Evolutionary conservation across 768 basidiomycete species (phyloP), one percentile per base, ranked within the genome.

Genomic region (Ephemerocybe angulata): DNA sequence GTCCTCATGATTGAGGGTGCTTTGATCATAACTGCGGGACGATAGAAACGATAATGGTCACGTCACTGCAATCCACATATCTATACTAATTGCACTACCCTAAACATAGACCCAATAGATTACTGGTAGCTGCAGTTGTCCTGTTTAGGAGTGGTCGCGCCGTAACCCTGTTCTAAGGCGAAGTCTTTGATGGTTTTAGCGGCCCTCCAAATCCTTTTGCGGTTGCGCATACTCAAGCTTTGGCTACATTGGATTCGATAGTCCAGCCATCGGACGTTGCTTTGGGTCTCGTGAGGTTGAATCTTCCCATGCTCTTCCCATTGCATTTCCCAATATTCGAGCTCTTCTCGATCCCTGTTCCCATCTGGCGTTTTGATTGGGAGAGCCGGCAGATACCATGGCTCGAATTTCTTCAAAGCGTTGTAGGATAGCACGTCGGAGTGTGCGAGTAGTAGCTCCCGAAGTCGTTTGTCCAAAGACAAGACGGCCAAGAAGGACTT

Each of bases 181-280:
- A 41, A 2, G 19, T 46, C 44, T 30, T 28, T 49, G 2, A 53
- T 53, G 27, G 51, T 49, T 41, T 58, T 30, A 15, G 56, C 56
- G 29, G 55, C 54, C 30, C 50, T 49, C 57, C 57, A 58, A 53
- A 60, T 58, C 35, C 57, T 47, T 40, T 35, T 50, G 7, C 60
- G 60, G 40, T 57, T 60, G n/a, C 54, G 38, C 60, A 60, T 60
- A 47, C 60, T 60, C 17, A 29, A 15, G 50, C 44, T 48, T 4
- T 42, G 40, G 21, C 48, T 54, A 35, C 59, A 60, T 13, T 50
- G 24, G 33, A 53, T 53, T 28, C 52, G 29, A 41, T 53, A 53
- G 40, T 29, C 15, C 28, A 53, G 19, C 52, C 52, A 53, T 4
- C 40, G 52, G 12, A 24, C 37, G 35, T 52, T 41, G 19, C 12